These are phyloP conservation scores for Parastagonospora nodorum DNA, from an alignment of 2,329 filamentous ascomycete genomes.

Conservation along the genomic window DNA sequence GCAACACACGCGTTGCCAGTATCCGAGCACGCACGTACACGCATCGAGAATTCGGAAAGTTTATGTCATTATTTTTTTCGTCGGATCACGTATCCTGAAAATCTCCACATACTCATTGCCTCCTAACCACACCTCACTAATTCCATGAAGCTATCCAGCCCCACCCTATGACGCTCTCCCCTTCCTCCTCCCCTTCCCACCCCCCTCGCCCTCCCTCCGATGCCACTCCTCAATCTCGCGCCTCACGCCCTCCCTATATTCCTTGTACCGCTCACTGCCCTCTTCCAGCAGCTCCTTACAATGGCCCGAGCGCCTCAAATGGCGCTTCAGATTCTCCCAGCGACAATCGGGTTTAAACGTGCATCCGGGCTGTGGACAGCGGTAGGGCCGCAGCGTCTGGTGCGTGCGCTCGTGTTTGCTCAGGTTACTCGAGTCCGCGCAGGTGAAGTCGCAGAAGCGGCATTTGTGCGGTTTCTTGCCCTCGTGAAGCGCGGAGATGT, in stretches of 20 bases:
- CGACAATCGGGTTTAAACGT: slow-evolving; percentile 46
- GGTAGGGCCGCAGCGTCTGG: slow-evolving; percentile 44
- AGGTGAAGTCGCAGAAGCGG: slow-evolving; percentile 46
- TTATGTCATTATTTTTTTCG: no score
- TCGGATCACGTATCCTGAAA: no score
- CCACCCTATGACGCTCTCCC: slow-evolving; percentile 4
- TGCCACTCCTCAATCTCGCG: slow-evolving; percentile 43
- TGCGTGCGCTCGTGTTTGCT: slow-evolving; percentile 47
- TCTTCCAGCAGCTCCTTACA: slow-evolving; percentile 43
- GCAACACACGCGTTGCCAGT: no score
- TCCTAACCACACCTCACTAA: neutral
- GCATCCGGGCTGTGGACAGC: slow-evolving; percentile 44
- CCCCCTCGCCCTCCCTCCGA: slow-evolving; percentile 32
- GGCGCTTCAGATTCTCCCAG: slow-evolving; percentile 48
- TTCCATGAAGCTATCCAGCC: neutral
- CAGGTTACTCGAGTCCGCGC: slow-evolving; percentile 44
- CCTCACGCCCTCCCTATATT: slow-evolving; percentile 39
- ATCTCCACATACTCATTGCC: no score
- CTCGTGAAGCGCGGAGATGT: slow-evolving; percentile 44
- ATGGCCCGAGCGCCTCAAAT: slow-evolving; percentile 43
- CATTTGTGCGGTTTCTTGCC: slow-evolving; percentile 46
- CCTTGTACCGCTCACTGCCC: slow-evolving; percentile 38
- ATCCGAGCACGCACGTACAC: no score
- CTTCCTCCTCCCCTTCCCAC: slow-evolving; percentile 30
- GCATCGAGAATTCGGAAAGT: no score